A percentile compares a stretch with the other conserved stretches of the same genome.
Evolutionary conservation across 129 eudicot species (phyloP).

Genomic region (Solidago caesia): DNA sequence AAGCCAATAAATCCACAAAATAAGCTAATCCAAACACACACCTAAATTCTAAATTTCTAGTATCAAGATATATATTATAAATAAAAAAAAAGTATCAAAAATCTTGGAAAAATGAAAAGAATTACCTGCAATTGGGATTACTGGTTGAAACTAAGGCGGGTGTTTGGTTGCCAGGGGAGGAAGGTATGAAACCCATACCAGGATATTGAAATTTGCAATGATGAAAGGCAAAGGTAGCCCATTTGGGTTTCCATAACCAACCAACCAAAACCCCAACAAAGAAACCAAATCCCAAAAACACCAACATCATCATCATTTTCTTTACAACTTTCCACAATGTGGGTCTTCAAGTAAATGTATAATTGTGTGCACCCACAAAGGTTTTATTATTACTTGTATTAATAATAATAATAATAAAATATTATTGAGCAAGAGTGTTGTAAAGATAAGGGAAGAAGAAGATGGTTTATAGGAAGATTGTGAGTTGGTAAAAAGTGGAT

Average conservation of each 20-base stretch:
- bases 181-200: conserved; percentile 1
- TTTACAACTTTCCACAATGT: not conserved
- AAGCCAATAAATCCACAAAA: too few species aligned
- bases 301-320: not conserved
- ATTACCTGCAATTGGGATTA: conserved; percentile 43
- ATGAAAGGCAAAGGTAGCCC: conserved; percentile 44
- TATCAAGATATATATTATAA: not conserved
- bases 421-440: too few species aligned
- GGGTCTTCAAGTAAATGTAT: not conserved
- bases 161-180: conserved; percentile 22
- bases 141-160: conserved; percentile 15
- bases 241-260: conserved; percentile 79
- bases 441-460: too few species aligned
- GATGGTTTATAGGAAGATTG: too few species aligned
- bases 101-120: not conserved
- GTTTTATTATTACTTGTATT: too few species aligned
- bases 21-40: too few species aligned
- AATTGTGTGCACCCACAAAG: too few species aligned
- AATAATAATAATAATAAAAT: too few species aligned
- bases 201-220: not conserved
- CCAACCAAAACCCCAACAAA: conserved; percentile 60
- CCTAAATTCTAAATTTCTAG: not conserved
- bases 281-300: conserved; percentile 48
- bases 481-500: too few species aligned
- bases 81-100: too few species aligned